phyloP scores from a whole-genome alignment of 2,329 filamentous ascomycete species.

The Bipolaris gigantea region DNA sequence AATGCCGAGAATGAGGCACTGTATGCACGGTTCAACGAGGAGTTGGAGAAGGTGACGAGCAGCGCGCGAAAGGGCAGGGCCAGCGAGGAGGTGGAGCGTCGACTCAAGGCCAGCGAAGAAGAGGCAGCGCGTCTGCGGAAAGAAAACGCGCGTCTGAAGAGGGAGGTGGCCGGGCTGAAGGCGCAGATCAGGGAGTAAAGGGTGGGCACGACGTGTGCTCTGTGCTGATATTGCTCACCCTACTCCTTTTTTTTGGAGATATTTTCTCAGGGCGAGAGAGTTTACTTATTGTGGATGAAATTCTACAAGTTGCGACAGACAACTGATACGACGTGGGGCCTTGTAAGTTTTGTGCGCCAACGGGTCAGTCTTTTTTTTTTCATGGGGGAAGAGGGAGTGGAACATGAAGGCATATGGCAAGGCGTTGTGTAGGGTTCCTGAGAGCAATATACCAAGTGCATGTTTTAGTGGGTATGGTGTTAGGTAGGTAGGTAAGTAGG shows the following conservation, averaged over 20 bases:
- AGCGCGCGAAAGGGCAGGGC: conserved; percentile 71
- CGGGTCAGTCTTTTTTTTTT: not conserved
- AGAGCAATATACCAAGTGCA: conserved; percentile 28
- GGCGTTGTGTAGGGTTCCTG: conserved; percentile 11
- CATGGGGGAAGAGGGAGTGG: not conserved
- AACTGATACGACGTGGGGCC: not conserved
- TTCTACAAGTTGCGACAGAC: conserved; percentile 6
- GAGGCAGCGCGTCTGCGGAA: conserved; percentile 77
- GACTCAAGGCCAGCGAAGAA: conserved; percentile 73
- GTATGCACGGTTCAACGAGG: conserved; percentile 90
- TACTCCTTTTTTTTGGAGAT: not conserved
- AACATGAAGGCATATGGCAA: conserved; percentile 13
- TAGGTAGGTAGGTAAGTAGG: not conserved
- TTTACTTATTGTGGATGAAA: conserved; percentile 2
- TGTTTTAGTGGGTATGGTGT: not conserved
- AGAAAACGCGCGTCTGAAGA: conserved; percentile 80
- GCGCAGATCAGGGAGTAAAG: conserved; percentile 52
- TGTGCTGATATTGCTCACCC: not conserved
- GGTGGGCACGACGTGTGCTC: conserved; percentile 16
- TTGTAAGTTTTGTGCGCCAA: not conserved
- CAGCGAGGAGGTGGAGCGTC: conserved; percentile 73
- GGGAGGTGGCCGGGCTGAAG: conserved; percentile 73
- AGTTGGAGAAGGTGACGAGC: conserved; percentile 80
- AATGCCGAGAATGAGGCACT: conserved; percentile 90
- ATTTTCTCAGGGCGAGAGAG: not conserved